phyloP scores from a whole-genome alignment of 345 rosid genomes.

The Populus ilicifolia region DNA sequence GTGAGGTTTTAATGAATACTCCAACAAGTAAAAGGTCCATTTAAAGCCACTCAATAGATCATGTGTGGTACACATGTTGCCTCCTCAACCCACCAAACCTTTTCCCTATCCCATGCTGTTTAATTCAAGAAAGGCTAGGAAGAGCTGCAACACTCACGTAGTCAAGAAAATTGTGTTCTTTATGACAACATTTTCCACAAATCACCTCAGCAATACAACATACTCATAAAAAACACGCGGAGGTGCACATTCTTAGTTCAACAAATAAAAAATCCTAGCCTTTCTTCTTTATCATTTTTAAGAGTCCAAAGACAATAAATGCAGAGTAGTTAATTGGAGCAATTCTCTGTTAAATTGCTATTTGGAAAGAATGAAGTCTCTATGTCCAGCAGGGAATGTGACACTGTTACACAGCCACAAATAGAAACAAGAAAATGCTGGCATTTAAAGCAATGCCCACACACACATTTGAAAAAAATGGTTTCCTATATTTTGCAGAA shows the following conservation, averaged over 20 bases:
- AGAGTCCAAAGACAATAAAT: neutral
- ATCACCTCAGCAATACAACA: neutral
- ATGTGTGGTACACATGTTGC: neutral
- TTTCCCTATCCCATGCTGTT: neutral
- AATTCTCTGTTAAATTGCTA: neutral
- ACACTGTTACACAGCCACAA: neutral
- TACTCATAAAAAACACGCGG: neutral
- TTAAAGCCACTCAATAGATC: neutral
- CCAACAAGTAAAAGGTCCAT: neutral
- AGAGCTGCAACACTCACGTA: neutral
- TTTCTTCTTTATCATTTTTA: neutral
- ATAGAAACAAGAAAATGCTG: neutral
- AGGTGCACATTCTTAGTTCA: neutral
- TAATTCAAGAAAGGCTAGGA: neutral
- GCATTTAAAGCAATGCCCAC: neutral
- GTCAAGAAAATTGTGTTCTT: neutral
- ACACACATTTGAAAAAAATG: neutral
- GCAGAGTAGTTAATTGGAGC: neutral
- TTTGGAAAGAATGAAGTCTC: neutral
- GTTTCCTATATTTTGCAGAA: neutral
- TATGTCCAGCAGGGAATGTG: neutral
- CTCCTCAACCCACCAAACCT: neutral
- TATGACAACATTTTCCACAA: neutral
- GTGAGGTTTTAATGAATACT: neutral
- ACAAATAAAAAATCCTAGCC: neutral